These are phyloP conservation scores for Alternaria alternata DNA, from an alignment of 2,329 filamentous ascomycete genomes.

Conservation along the genomic window DNA sequence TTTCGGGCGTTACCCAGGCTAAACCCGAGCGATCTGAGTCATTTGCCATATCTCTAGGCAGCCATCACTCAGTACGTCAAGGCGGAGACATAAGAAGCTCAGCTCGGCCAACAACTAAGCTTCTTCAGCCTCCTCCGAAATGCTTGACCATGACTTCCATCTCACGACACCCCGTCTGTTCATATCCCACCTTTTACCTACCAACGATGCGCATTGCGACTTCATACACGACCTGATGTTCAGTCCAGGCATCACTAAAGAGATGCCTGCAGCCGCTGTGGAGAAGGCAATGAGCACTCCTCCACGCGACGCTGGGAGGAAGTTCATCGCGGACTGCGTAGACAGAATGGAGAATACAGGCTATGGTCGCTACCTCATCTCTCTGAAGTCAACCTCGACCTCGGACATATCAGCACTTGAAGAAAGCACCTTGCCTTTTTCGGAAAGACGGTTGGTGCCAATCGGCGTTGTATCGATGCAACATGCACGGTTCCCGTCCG, in stretches of 20 bases:
- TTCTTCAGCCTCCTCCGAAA: slow-evolving; percentile 9
- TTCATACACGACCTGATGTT: slow-evolving; percentile 20
- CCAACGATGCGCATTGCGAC: slow-evolving; percentile 21
- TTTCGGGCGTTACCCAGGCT: background rate
- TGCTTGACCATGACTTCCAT: slow-evolving; percentile 71
- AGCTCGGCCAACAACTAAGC: background rate
- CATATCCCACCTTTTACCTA: slow-evolving; percentile 27
- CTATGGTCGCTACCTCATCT: slow-evolving; percentile 41
- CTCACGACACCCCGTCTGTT: slow-evolving; percentile 60
- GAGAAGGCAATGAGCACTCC: slow-evolving; percentile 14
- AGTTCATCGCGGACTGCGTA: slow-evolving; percentile 14
- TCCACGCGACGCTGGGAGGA: slow-evolving; percentile 10
- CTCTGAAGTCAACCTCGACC: slow-evolving; percentile 17
- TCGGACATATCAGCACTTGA: background rate
- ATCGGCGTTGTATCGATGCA: slow-evolving; percentile 38
- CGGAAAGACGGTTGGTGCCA: background rate
- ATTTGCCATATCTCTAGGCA: background rate
- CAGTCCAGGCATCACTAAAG: slow-evolving; percentile 13
- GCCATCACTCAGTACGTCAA: background rate
- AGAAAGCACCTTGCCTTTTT: background rate
- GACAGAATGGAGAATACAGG: slow-evolving; percentile 32
- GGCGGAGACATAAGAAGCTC: background rate
- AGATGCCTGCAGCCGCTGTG: background rate
- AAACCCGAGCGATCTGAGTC: background rate
- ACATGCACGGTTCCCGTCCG: slow-evolving; percentile 25